Conservation (phyloP, 306 rosid species). For the Medicago arabica region DNA sequence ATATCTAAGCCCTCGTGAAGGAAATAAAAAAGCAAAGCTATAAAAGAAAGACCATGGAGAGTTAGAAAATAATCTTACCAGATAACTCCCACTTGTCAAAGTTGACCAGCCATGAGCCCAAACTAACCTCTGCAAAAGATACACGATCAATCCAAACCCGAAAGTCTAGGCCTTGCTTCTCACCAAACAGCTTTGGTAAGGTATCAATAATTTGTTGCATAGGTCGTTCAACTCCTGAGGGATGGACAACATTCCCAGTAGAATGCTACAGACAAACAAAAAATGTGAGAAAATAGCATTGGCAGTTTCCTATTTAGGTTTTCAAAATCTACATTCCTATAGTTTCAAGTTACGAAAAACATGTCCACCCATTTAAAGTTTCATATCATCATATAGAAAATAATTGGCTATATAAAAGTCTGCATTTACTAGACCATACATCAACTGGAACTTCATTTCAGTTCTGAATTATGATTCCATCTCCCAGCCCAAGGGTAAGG, state of each 20-base stretch:
- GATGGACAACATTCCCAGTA: constrained; percentile 58
- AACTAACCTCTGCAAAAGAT: constrained; percentile 60
- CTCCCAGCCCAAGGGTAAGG: no score
- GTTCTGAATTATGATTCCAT: no score
- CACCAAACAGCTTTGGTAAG: constrained; percentile 36
- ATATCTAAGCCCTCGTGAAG: background rate
- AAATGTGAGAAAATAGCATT: constrained; percentile 12
- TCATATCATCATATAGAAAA: background rate
- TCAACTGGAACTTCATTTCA: constrained; percentile 17
- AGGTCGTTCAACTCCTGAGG: constrained; percentile 57
- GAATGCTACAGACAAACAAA: constrained; percentile 45
- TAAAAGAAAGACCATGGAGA: background rate
- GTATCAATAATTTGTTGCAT: constrained; percentile 45
- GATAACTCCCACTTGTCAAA: constrained; percentile 76
- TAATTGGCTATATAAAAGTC: constrained; percentile 20
- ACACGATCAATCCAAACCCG: constrained; percentile 68
- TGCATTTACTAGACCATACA: constrained; percentile 1
- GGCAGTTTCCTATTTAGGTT: background rate
- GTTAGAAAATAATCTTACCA: constrained; percentile 53
- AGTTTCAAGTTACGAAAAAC: constrained; percentile 27
- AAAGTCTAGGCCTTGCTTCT: constrained; percentile 55
- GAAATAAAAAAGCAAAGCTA: constrained; percentile 8
- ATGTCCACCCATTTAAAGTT: background rate
- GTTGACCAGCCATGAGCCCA: constrained; percentile 70
- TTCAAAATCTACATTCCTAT: constrained; percentile 20